Conservation (phyloP, 257 asterid genomes). For the Agastache rugosa region DNA sequence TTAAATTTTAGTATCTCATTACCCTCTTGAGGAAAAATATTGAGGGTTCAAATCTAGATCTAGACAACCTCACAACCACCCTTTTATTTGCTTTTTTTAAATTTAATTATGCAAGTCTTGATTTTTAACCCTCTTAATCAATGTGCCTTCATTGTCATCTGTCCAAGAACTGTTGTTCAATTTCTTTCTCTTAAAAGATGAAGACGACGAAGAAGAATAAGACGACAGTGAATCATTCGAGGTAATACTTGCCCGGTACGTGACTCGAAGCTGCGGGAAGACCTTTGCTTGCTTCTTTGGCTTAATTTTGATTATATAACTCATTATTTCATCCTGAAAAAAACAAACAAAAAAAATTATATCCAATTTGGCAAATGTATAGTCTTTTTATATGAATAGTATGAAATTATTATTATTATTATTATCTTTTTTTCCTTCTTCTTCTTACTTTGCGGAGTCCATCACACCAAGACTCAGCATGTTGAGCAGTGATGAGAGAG, state of each 20-base stretch:
- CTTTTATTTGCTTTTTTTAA: conserved; percentile 18
- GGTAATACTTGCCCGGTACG: conserved; percentile 53
- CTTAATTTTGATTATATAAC: conserved; percentile 35
- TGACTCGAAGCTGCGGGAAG: conserved; percentile 70
- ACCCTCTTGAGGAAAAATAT: conserved; percentile 46
- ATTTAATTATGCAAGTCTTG: conserved; percentile 23
- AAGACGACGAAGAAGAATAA: conserved; percentile 43
- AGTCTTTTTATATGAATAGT: too few relatives aligned
- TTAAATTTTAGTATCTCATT: conserved; percentile 37
- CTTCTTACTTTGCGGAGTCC: conserved; percentile 78
- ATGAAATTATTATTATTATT: not conserved
- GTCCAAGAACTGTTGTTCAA: conserved; percentile 51
- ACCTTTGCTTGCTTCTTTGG: conserved; percentile 62
- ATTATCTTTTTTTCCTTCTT: too few relatives aligned
- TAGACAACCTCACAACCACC: conserved; percentile 19
- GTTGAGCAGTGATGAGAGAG: conserved; percentile 72
- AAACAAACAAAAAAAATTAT: too few relatives aligned
- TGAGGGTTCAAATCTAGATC: conserved; percentile 46
- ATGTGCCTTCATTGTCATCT: conserved; percentile 43
- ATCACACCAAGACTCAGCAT: conserved; percentile 84
- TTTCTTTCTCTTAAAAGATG: conserved; percentile 68
- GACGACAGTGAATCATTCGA: conserved; percentile 46
- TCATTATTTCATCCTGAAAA: conserved; percentile 62
- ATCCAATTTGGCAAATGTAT: not conserved
- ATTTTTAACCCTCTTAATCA: conserved; percentile 34